Evolutionary conservation across 176 grass and related monocot species (phyloP).

Genomic region (Oryza glumipatula): DNA sequence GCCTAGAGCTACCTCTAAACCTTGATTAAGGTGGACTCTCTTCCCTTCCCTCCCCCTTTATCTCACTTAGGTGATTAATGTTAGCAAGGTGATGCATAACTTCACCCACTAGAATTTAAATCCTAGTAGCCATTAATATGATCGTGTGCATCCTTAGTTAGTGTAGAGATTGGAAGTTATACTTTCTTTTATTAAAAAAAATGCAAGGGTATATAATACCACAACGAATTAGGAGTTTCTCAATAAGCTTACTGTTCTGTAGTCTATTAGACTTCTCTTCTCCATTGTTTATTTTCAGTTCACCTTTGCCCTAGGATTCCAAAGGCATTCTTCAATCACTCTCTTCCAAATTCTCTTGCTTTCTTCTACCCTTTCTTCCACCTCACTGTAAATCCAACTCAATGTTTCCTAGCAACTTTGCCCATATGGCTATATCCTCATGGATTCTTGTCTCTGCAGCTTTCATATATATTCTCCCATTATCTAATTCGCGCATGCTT

Average conservation of each 20-base stretch:
- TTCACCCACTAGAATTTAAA: too few relatives aligned
- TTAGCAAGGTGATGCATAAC: too few relatives aligned
- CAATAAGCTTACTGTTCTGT: not conserved
- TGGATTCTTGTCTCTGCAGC: conserved; percentile 20
- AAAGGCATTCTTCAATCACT: conserved; percentile 1
- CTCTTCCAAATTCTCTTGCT: conserved; percentile 10
- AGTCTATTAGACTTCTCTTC: not conserved
- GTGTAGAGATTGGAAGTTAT: too few relatives aligned
- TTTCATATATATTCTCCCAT: conserved; percentile 32
- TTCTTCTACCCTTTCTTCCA: not conserved
- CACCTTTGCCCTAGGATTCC: conserved; percentile 11
- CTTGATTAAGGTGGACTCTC: too few relatives aligned
- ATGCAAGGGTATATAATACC: not conserved
- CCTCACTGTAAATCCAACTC: not conserved
- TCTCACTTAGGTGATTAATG: too few relatives aligned
- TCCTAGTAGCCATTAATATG: too few relatives aligned
- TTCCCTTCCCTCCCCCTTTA: too few relatives aligned
- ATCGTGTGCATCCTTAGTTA: too few relatives aligned
- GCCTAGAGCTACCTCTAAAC: too few relatives aligned
- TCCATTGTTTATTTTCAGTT: not conserved
- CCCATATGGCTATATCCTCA: not conserved
- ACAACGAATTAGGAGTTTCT: not conserved
- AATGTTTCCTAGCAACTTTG: not conserved
- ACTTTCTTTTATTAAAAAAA: too few relatives aligned
- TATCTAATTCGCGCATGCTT: conserved; percentile 26